phyloP scores from a whole-genome alignment of 2,329 filamentous ascomycete genomes.

The Nemania sp. region DNA sequence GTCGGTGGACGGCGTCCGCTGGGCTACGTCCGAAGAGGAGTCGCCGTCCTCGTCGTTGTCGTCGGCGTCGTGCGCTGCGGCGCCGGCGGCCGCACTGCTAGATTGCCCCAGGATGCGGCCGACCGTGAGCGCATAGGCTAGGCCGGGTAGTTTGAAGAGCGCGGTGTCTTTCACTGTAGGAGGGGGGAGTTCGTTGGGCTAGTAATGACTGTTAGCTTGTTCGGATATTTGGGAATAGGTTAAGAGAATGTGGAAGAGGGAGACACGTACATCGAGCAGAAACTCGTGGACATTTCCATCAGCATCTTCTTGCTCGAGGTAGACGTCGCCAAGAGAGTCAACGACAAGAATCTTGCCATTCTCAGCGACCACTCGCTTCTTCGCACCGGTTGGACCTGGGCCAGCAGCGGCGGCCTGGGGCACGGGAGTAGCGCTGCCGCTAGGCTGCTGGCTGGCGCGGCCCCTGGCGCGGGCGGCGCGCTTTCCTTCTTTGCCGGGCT shows the following conservation, averaged over 20 bases:
- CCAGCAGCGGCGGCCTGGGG: conserved; percentile 50
- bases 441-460: conserved; percentile 43
- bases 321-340: conserved; percentile 89
- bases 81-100: conserved; percentile 43
- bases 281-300: conserved; percentile 83
- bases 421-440: conserved; percentile 57
- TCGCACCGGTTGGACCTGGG: conserved; percentile 69
- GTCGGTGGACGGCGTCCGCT: conserved; percentile 59
- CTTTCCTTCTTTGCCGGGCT: conserved; percentile 60
- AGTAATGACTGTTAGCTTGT: conserved; percentile 17
- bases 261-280: conserved; percentile 76
- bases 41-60: conserved; percentile 44
- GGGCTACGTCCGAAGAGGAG: conserved; percentile 51
- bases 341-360: conserved; percentile 96
- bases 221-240: neutral
- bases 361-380: conserved; percentile 87
- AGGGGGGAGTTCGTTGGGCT: conserved; percentile 77
- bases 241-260: neutral
- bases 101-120: conserved; percentile 52
- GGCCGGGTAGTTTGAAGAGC: conserved; percentile 76
- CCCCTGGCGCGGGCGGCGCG: conserved; percentile 42
- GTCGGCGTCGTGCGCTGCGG: conserved; percentile 38
- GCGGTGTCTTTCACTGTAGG: conserved; percentile 83
- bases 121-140: conserved; percentile 63
- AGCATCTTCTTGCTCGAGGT: conserved; percentile 87